Base-by-base conservation (phyloP, 352 stramenopile genomes). In the Saprolegnia diclina region DNA sequence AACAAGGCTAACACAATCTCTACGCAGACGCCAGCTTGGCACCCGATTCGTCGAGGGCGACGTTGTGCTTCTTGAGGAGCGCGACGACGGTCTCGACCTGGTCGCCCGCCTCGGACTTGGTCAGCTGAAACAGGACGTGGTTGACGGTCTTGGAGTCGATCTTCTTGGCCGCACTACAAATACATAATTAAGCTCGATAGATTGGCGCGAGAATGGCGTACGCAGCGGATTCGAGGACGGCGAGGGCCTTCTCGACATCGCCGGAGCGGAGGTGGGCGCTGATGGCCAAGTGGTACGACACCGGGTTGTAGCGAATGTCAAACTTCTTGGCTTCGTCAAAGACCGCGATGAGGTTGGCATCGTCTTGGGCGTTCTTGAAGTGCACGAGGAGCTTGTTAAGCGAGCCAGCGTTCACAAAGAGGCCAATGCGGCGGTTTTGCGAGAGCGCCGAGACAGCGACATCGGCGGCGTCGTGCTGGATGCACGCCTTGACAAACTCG, bases 71-170 rank as follows among this genome's bases (percentile, higher is more conserved):
- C 42, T 48, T 14, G 42, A 48, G 13, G 42, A 48, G 11, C 13
- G n/a, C 38, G 9, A n/a, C 57, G 18, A 37, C 35, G 14, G 16
- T 5, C 16, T n/a, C 38, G 11, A 66, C 57, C 21, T 66, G 10
- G 57, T 66, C 57, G 0, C 6, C 6, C 11, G 22, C n/a, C 35
- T 50, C 44, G 24, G 16, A 10, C n/a, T 54, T 53, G 57, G n/a
- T 21, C 22, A 66, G 57, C 40, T 66, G 57, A 42, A 66, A 54
- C 35, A 66, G 57, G 57, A 55, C 32, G 21, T 66, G 57, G 57
- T 66, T 66, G 40, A 66, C 35, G 3, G 37, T 54, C 16, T 66
- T 35, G 57, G 57, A 13, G 21, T 66, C 50, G 22, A 66, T 10
- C 38, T 35, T 37, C 38, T 66, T 54, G 57, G 57, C 40, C 7